Evolutionary conservation across 2,329 filamentous ascomycete species (phyloP).

Genomic region (Phialocephala subalpina): DNA sequence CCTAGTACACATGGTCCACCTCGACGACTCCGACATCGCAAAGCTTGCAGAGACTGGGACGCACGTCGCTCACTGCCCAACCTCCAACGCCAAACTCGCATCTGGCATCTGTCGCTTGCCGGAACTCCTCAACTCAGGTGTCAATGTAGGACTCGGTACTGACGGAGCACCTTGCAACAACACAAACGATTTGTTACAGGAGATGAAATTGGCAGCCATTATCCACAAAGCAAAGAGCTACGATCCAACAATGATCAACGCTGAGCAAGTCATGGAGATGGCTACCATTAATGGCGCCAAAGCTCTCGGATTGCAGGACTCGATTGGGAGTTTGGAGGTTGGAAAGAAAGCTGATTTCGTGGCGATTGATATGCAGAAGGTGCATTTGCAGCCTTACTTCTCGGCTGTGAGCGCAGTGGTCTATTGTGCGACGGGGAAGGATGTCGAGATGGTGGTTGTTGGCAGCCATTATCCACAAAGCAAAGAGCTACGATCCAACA

Average conservation of each 20-base stretch:
- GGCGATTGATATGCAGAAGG: conserved; percentile 42
- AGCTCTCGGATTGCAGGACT: conserved; percentile 51
- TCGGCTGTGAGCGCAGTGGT: conserved; percentile 51
- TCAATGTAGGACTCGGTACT: conserved; percentile 58
- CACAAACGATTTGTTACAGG: conserved; percentile 57
- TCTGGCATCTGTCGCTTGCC: conserved; percentile 57
- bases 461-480: conserved; percentile 58
- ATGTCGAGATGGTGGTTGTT: conserved; percentile 54
- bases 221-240: conserved; percentile 53
- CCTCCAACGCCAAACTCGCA: conserved; percentile 59
- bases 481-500: conserved; percentile 50
- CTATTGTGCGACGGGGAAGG: conserved; percentile 52
- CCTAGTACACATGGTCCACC: conserved; percentile 59
- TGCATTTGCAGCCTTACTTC: conserved; percentile 30
- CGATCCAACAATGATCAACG: conserved; percentile 52
- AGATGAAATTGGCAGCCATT: conserved; percentile 59
- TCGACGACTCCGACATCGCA: conserved; percentile 52
- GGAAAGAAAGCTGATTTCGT: conserved; percentile 55
- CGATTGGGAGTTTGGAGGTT: conserved; percentile 50
- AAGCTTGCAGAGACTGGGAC: conserved; percentile 49
- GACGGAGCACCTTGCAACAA: conserved; percentile 61
- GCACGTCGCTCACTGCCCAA: conserved; percentile 58
- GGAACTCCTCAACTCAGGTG: conserved; percentile 49
- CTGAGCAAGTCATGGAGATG: conserved; percentile 56
- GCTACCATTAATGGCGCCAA: conserved; percentile 58